phyloP scores from a whole-genome alignment of 106 monocot genomes.

The Platanthera zijinensis region DNA sequence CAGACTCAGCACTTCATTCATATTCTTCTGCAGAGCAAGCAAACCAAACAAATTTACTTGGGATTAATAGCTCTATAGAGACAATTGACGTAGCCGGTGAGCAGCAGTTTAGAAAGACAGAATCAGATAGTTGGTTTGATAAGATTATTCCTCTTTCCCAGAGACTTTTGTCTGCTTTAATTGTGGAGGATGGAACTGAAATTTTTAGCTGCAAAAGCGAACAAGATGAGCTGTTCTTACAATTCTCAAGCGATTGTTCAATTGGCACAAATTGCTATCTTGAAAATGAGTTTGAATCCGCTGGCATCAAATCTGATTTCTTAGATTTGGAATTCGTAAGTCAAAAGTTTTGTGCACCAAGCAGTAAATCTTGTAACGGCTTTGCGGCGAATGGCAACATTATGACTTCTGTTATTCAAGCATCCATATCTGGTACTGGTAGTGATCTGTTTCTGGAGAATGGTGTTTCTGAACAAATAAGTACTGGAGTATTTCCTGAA shows the following conservation, averaged over 20 bases:
- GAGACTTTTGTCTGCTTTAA: constrained; percentile 79
- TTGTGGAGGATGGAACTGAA: constrained; percentile 51
- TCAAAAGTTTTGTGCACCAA: constrained; percentile 25
- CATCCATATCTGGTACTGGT: constrained; percentile 15
- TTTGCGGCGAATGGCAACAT: constrained; percentile 21
- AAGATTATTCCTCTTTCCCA: constrained; percentile 75
- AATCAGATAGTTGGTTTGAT: constrained; percentile 41
- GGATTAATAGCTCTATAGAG: constrained; percentile 9
- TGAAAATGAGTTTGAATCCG: constrained; percentile 19
- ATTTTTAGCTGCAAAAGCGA: constrained; percentile 18
- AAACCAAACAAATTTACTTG: constrained; percentile 13
- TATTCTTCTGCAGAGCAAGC: constrained; percentile 9
- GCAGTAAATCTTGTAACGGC: constrained; percentile 48
- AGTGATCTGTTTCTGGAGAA: constrained; percentile 33
- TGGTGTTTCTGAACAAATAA: constrained; percentile 9
- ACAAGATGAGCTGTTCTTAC: constrained; percentile 20
- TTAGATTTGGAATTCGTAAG: constrained; percentile 21
- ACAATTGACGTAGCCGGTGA: constrained; percentile 14
- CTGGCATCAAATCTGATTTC: constrained; percentile 14
- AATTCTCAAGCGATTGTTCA: constrained; percentile 25
- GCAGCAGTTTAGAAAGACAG: constrained; percentile 19
- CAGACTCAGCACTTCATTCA: constrained; percentile 9
- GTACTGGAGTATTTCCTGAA: constrained; percentile 14
- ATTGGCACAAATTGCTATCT: constrained; percentile 15
- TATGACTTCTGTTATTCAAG: constrained; percentile 19